Evolutionary conservation across 2,329 filamentous ascomycete genomes (phyloP).

Genomic region (Arthrobotrys sphaeroides): DNA sequence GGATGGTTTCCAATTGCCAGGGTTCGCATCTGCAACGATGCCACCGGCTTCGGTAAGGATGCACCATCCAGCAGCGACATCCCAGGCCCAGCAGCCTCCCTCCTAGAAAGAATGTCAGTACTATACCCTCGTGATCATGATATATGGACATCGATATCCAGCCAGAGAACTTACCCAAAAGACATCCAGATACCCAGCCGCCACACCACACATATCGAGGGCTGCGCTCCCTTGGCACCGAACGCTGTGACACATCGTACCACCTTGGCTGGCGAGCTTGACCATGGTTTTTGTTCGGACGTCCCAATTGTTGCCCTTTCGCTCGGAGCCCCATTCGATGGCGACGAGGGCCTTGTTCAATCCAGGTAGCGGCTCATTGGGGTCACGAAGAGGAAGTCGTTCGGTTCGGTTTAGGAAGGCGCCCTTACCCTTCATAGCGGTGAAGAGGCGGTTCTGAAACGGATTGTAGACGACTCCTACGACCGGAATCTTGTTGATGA

Average conservation of each 20-base stretch:
- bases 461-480: conserved; percentile 85
- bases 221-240: conserved; percentile 77
- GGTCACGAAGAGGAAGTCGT: conserved; percentile 60
- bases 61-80: conserved; percentile 83
- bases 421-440: conserved; percentile 74
- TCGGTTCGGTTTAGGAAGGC: conserved; percentile 66
- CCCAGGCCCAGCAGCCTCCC: conserved; percentile 85
- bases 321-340: conserved; percentile 77
- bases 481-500: conserved; percentile 69
- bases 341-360: conserved; percentile 73
- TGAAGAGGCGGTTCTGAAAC: conserved; percentile 75
- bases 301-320: conserved; percentile 75
- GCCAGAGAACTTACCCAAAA: conserved; percentile 69
- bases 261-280: conserved; percentile 71
- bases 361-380: conserved; percentile 68
- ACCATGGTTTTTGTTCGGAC: conserved; percentile 74
- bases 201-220: conserved; percentile 77
- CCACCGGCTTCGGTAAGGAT: conserved; percentile 79
- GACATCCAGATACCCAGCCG: conserved; percentile 74
- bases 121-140: background rate
- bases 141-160: background rate
- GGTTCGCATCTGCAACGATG: conserved; percentile 76
- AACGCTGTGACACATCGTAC: conserved; percentile 79
- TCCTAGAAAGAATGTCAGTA: conserved; percentile 63
- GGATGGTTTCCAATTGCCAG: conserved; percentile 73